phyloP scores from a whole-genome alignment of 805 yeast genomes.

The Schwanniomyces polymorphus region DNA sequence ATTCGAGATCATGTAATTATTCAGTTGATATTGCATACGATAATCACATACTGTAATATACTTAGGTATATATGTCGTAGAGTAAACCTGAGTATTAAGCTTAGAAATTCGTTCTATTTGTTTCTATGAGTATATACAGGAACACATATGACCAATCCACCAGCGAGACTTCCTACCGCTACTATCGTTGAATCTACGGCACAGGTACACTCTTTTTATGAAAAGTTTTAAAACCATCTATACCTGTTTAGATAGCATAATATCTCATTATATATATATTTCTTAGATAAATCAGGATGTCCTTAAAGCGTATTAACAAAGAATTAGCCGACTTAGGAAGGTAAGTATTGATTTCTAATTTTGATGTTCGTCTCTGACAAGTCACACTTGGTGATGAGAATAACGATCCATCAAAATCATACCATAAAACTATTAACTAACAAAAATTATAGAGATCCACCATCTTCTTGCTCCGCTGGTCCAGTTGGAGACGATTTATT shows the following conservation, averaged over 20 bases:
- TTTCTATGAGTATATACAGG: background rate
- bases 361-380: background rate
- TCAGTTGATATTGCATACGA: too few species aligned
- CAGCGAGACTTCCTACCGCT: background rate
- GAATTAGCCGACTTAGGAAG: constrained; percentile 94
- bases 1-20: background rate
- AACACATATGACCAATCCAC: background rate
- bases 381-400: background rate
- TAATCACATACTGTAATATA: background rate
- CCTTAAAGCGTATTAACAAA: constrained; percentile 92
- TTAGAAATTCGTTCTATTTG: background rate
- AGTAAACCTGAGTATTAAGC: background rate
- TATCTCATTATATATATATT: constrained; percentile 1
- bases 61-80: background rate
- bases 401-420: background rate
- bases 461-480: constrained; percentile 98
- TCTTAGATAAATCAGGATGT: constrained; percentile 48
- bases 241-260: background rate
- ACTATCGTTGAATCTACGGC: background rate
- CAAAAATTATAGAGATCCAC: constrained; percentile 75
- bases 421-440: constrained; percentile 10
- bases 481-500: constrained; percentile 97
- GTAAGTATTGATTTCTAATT: constrained; percentile 46
- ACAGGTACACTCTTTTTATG: background rate
- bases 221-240: background rate